A percentile compares a stretch with the other conserved stretches of the same genome.
These are phyloP conservation scores for Capronia americana DNA, from an alignment of 2,329 filamentous ascomycete genomes.

Conservation along the genomic window DNA sequence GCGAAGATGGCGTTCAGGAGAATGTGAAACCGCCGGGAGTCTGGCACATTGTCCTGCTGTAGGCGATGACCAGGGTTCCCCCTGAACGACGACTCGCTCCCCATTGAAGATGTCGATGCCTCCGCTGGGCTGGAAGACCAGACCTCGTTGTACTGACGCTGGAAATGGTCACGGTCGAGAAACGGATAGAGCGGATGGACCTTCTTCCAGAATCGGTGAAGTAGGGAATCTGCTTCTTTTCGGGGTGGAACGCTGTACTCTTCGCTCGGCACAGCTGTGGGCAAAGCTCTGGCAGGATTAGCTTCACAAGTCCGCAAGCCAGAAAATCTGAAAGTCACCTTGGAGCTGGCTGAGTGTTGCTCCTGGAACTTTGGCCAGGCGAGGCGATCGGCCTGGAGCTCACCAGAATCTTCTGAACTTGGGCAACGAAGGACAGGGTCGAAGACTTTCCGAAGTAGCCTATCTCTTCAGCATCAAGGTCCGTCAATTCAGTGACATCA, in stretches of 20 bases:
- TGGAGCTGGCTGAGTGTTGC: neutral
- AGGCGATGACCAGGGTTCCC: neutral
- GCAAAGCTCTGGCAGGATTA: neutral
- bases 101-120: neutral
- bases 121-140: slow-evolving; percentile 48
- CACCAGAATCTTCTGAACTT: slow-evolving; percentile 1
- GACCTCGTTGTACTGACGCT: slow-evolving; percentile 48
- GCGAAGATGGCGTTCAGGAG: slow-evolving; percentile 56
- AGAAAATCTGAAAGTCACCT: neutral
- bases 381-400: neutral
- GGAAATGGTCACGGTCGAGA: slow-evolving; percentile 49
- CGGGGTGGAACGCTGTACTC: slow-evolving; percentile 54
- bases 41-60: neutral
- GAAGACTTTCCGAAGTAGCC: slow-evolving; percentile 18
- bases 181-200: slow-evolving; percentile 57
- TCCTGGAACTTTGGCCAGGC: neutral
- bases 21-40: slow-evolving; percentile 21
- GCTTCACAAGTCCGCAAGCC: neutral
- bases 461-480: neutral
- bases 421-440: slow-evolving; percentile 11
- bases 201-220: slow-evolving; percentile 55
- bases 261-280: slow-evolving; percentile 1
- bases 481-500: neutral
- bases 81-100: neutral
- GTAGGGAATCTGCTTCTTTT: slow-evolving; percentile 53